Conservation (phyloP, 352 stramenopile genomes). For the Blastocystis hominis region DNA sequence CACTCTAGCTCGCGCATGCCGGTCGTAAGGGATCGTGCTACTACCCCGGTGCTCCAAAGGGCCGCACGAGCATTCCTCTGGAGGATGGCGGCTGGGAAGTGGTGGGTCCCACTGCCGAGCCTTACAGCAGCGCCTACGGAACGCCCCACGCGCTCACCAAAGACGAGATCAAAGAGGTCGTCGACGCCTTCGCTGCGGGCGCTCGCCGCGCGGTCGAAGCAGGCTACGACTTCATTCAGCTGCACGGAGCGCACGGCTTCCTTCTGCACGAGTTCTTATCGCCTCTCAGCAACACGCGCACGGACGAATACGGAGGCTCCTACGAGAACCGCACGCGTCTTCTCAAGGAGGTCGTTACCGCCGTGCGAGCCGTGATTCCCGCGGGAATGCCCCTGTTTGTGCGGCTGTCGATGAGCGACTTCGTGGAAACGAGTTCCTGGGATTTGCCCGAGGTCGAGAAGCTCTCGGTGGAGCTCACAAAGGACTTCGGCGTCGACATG, state of each 20-base stretch:
- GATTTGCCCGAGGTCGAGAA: background rate
- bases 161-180: constrained; percentile 47
- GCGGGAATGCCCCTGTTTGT: constrained; percentile 38
- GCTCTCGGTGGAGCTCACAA: background rate
- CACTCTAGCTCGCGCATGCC: background rate
- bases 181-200: constrained; percentile 23
- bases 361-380: constrained; percentile 8
- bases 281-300: constrained; percentile 46
- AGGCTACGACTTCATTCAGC: constrained; percentile 61
- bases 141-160: background rate
- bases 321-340: constrained; percentile 51
- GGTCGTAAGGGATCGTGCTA: constrained; percentile 14
- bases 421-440: background rate
- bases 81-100: constrained; percentile 15
- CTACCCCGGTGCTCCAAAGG: background rate
- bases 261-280: constrained; percentile 60
- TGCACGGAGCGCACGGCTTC: constrained; percentile 61
- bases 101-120: background rate
- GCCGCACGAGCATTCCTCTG: background rate
- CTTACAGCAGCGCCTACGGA: background rate
- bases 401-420: constrained; percentile 7
- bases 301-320: constrained; percentile 42
- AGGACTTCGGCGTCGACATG: background rate
- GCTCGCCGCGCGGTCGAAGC: constrained; percentile 6
- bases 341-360: constrained; percentile 7